A percentile compares a stretch with the other conserved stretches of the same genome.
phyloP scores from a whole-genome alignment of 2,329 filamentous ascomycete species.

The Magnaporthiopsis poae region DNA sequence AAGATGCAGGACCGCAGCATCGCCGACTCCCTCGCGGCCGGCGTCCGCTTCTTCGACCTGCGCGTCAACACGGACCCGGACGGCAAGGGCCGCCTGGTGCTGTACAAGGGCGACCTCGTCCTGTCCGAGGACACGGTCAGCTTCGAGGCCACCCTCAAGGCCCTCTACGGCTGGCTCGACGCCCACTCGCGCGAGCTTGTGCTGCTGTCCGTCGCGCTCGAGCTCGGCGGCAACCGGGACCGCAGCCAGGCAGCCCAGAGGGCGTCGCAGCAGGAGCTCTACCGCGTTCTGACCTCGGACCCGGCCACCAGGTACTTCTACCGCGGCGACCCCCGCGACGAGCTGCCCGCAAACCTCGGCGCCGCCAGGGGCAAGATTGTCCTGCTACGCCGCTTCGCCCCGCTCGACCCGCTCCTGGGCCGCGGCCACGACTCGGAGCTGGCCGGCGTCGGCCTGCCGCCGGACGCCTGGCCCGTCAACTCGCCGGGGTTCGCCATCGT shows the following conservation, averaged over 20 bases:
- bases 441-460: conserved; percentile 37
- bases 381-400: conserved; percentile 33
- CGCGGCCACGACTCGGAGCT: conserved; percentile 24
- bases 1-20: conserved; percentile 32
- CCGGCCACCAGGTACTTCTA: conserved; percentile 30
- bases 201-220: conserved; percentile 38
- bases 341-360: conserved; percentile 34
- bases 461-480: conserved; percentile 34
- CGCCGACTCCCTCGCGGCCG: conserved; percentile 30
- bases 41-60: conserved; percentile 40
- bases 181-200: conserved; percentile 34
- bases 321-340: conserved; percentile 32
- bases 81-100: conserved; percentile 31
- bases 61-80: conserved; percentile 38
- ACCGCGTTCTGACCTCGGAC: conserved; percentile 26
- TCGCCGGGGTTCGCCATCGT: conserved; percentile 27
- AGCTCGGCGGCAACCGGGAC: conserved; percentile 23
- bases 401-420: conserved; percentile 27
- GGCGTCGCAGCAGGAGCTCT: conserved; percentile 18
- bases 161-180: conserved; percentile 38
- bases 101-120: conserved; percentile 37
- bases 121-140: conserved; percentile 30
- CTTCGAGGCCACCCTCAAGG: conserved; percentile 34
- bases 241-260: conserved; percentile 24
- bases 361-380: conserved; percentile 34